phyloP scores from a whole-genome alignment of 805 yeast genomes.

The Wickerhamomyces ciferrii region DNA sequence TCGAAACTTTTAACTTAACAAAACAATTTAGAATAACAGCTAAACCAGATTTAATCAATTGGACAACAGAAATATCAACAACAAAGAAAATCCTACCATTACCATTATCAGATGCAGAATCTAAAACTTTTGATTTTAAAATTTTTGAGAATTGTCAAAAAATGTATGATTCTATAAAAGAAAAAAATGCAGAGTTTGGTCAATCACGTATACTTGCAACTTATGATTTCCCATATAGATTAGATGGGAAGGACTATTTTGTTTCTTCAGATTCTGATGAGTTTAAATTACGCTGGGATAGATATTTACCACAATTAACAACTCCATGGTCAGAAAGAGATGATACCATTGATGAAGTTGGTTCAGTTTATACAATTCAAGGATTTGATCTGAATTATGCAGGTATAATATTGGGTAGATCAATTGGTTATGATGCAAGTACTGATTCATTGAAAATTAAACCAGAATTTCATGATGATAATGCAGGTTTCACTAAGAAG shows the following conservation, averaged over 20 bases:
- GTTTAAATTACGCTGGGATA: constrained; percentile 41
- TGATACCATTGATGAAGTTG: constrained; percentile 42
- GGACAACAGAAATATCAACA: constrained; percentile 34
- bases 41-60: constrained; percentile 30
- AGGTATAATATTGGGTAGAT: constrained; percentile 39
- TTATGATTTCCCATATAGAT: constrained; percentile 40
- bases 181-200: constrained; percentile 27
- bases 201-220: constrained; percentile 39
- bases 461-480: constrained; percentile 37
- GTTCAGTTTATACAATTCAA: constrained; percentile 42
- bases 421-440: constrained; percentile 31
- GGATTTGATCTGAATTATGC: constrained; percentile 44
- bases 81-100: constrained; percentile 26
- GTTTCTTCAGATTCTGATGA: constrained; percentile 35
- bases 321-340: constrained; percentile 42
- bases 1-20: constrained; percentile 23
- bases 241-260: constrained; percentile 39
- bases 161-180: constrained; percentile 32
- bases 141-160: constrained; percentile 36
- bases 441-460: constrained; percentile 28
- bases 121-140: constrained; percentile 24
- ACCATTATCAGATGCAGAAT: constrained; percentile 21
- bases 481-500: constrained; percentile 39
- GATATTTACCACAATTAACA: constrained; percentile 33
- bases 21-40: constrained; percentile 39